These are phyloP conservation scores for Cafeteria roenbergensis DNA, from an alignment of 108 stramenopile genomes.

Conservation along the genomic window DNA sequence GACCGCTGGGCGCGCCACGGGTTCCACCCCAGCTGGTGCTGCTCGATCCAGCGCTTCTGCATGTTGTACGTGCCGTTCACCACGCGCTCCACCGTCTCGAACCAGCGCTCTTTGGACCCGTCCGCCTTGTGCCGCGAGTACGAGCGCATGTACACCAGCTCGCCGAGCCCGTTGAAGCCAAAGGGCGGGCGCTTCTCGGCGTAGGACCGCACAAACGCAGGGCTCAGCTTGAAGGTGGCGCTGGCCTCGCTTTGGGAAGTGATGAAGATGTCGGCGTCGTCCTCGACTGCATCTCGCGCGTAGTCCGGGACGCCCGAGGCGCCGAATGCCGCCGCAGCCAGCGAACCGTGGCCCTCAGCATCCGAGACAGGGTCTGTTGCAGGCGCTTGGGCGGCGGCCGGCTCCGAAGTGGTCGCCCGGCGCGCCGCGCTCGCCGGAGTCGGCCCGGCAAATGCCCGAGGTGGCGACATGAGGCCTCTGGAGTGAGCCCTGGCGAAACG, in stretches of 20 bases:
- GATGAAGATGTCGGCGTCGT: background rate
- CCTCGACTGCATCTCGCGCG: too few species aligned
- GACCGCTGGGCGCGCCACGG: slow-evolving; percentile 22
- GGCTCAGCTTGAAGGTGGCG: slow-evolving; percentile 19
- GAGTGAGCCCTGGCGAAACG: too few species aligned
- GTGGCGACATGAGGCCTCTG: too few species aligned
- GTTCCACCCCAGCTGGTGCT: slow-evolving; percentile 36
- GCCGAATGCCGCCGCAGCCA: too few species aligned
- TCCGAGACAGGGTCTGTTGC: too few species aligned
- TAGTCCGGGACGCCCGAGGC: too few species aligned
- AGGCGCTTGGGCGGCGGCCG: too few species aligned
- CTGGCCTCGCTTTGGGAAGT: background rate
- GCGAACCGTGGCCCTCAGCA: too few species aligned
- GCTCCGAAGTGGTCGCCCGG: too few species aligned
- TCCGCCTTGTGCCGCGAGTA: slow-evolving; percentile 27
- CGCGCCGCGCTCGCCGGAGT: too few species aligned
- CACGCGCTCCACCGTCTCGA: slow-evolving; percentile 34
- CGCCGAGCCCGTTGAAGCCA: slow-evolving; percentile 49
- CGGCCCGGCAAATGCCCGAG: too few species aligned
- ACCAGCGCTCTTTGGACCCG: slow-evolving; percentile 21
- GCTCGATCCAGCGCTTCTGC: slow-evolving; percentile 45
- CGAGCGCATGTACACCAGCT: slow-evolving; percentile 40
- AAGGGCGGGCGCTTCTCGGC: slow-evolving; percentile 23
- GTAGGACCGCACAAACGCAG: slow-evolving; percentile 20
- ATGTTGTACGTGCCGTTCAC: slow-evolving; percentile 50